Percentiles rank a stretch among this genome's conserved stretches.
Conservation (phyloP, 768 basidiomycete genomes). For the Sarcomyxa edulis region DNA sequence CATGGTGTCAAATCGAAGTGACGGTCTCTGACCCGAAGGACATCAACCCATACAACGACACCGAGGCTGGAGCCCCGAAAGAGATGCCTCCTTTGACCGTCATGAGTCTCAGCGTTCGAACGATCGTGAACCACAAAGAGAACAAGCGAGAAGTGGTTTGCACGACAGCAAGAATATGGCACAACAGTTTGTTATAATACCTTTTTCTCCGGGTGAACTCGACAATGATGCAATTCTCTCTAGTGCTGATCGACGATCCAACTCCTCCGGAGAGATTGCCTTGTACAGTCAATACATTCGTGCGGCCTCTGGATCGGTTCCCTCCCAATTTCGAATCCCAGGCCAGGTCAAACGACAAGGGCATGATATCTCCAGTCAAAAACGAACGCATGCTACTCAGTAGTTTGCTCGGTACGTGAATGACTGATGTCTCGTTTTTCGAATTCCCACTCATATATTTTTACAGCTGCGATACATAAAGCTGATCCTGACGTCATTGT, state of each 20-base stretch:
- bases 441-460: constrained; percentile 1
- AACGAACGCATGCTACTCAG: constrained; percentile 86
- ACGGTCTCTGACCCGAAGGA: constrained; percentile 82
- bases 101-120: constrained; percentile 83
- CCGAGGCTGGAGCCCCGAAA: constrained; percentile 62
- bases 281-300: constrained; percentile 80
- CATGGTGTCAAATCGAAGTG: constrained; percentile 96
- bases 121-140: constrained; percentile 89
- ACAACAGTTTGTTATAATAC: constrained; percentile 34
- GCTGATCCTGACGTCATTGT: constrained; percentile 93
- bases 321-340: constrained; percentile 77
- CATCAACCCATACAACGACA: constrained; percentile 76
- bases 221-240: background rate
- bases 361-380: constrained; percentile 65
- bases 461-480: constrained; percentile 66
- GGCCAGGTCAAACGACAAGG: constrained; percentile 59
- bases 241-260: constrained; percentile 87
- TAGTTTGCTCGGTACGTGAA: constrained; percentile 60
- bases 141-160: constrained; percentile 95
- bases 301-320: constrained; percentile 84
- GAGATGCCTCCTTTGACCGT: constrained; percentile 88
- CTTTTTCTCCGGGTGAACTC: background rate
- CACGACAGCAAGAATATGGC: constrained; percentile 80
- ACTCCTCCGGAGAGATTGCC: constrained; percentile 85
- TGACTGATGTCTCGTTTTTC: background rate